Percentiles rank a stretch among this genome's conserved stretches.
Conservation (phyloP, 768 basidiomycete species). For the Kwoniella dendrophila region DNA sequence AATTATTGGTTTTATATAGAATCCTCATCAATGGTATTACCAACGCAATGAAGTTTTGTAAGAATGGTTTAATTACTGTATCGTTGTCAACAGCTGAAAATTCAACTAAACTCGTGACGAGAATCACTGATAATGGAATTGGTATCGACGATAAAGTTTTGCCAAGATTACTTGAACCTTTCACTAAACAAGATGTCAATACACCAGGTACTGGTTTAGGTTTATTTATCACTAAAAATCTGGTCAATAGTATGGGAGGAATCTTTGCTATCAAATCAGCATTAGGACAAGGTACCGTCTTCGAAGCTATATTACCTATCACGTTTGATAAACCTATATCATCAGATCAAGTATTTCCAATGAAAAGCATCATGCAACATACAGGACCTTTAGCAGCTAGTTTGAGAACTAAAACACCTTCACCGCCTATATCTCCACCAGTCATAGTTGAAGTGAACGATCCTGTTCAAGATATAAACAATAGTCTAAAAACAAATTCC, state of each 20-base stretch:
- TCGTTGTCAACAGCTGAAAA: constrained; percentile 4
- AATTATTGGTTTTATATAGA: constrained; percentile 23
- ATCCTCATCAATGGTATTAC: constrained; percentile 45
- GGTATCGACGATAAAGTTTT: constrained; percentile 32
- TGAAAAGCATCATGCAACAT: too few species aligned
- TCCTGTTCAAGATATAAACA: too few species aligned
- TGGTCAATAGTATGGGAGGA: constrained; percentile 41
- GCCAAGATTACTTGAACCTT: constrained; percentile 36
- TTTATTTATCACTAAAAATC: constrained; percentile 36
- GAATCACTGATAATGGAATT: constrained; percentile 33
- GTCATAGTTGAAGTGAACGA: too few species aligned
- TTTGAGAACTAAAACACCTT: too few species aligned
- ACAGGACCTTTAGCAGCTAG: too few species aligned
- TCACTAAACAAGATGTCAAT: constrained; percentile 39
- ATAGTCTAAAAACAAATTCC: too few species aligned
- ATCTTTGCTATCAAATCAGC: constrained; percentile 17
- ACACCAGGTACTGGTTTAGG: constrained; percentile 47
- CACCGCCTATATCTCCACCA: too few species aligned
- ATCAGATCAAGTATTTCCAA: too few species aligned
- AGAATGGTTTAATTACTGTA: constrained; percentile 24
- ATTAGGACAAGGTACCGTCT: constrained; percentile 26
- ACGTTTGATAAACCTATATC: too few species aligned
- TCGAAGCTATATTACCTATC: constrained; percentile 32
- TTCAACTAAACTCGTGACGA: constrained; percentile 8
- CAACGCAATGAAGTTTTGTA: constrained; percentile 37